Evolutionary conservation across 768 basidiomycete genomes (phyloP).

Genomic region (Suillus discolor): DNA sequence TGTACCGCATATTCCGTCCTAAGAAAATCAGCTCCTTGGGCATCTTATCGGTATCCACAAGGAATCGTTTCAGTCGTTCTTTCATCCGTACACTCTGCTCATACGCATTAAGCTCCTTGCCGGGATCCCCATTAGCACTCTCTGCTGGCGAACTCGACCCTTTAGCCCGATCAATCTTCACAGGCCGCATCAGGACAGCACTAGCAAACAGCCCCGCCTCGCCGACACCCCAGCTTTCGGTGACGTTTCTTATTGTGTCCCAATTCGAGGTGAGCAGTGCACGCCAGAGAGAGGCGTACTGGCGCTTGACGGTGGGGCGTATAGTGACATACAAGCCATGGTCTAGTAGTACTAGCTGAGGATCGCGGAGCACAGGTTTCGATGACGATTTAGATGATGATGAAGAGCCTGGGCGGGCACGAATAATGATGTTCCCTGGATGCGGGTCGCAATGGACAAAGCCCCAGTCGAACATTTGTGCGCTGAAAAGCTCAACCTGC

Average conservation of each 20-base stretch:
- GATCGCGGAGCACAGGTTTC: slow-evolving; percentile 46
- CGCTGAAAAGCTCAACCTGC: slow-evolving; percentile 73
- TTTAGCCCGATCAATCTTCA: slow-evolving; percentile 38
- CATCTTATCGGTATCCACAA: slow-evolving; percentile 76
- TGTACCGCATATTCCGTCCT: slow-evolving; percentile 73
- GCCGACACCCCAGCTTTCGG: slow-evolving; percentile 68
- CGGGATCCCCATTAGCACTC: slow-evolving; percentile 10
- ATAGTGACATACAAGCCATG: slow-evolving; percentile 89
- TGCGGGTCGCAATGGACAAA: slow-evolving; percentile 84
- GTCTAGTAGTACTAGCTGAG: slow-evolving; percentile 84
- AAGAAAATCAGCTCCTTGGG: slow-evolving; percentile 78
- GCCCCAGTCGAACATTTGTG: slow-evolving; percentile 91
- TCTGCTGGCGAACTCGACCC: neutral
- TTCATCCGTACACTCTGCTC: slow-evolving; percentile 73
- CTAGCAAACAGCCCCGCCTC: slow-evolving; percentile 74
- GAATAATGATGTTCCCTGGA: slow-evolving; percentile 80
- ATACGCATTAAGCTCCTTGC: slow-evolving; percentile 54
- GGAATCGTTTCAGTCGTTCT: slow-evolving; percentile 61
- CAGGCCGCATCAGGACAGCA: slow-evolving; percentile 68
- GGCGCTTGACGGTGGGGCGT: slow-evolving; percentile 62
- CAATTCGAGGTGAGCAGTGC: slow-evolving; percentile 61
- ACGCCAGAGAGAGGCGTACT: slow-evolving; percentile 83
- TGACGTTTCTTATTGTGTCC: slow-evolving; percentile 49
- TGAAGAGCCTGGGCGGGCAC: slow-evolving; percentile 37
- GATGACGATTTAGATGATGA: neutral